Conservation (phyloP, 106 monocot genomes). For the Vanilla planifolia region DNA sequence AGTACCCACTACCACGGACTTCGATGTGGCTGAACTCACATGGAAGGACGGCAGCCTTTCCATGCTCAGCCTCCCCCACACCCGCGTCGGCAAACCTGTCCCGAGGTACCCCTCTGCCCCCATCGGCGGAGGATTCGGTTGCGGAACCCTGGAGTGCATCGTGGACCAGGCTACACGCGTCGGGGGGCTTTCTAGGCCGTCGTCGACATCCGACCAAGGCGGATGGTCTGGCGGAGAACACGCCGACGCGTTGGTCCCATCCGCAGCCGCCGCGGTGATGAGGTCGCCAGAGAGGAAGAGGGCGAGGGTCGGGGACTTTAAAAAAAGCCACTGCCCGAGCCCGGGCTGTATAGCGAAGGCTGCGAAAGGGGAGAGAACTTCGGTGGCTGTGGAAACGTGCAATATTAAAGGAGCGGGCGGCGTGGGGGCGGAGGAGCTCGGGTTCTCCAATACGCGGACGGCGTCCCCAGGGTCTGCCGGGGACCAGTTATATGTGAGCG, state of each 20-base stretch:
- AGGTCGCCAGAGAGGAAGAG: slow-evolving; percentile 10
- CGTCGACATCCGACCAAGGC: slow-evolving; percentile 7
- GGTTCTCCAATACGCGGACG: slow-evolving; percentile 4
- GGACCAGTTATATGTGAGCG: slow-evolving; percentile 7
- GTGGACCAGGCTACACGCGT: slow-evolving; percentile 50
- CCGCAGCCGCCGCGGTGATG: background rate
- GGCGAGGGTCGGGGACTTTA: slow-evolving; percentile 12
- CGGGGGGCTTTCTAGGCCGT: too few species aligned
- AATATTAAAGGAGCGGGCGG: slow-evolving; percentile 17
- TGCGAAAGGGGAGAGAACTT: slow-evolving; percentile 9
- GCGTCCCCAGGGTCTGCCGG: slow-evolving; percentile 12
- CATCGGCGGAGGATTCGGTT: background rate
- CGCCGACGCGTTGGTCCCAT: slow-evolving; percentile 41
- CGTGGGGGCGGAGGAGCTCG: slow-evolving; percentile 9
- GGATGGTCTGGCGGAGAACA: slow-evolving; percentile 3
- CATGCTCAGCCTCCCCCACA: slow-evolving; percentile 31
- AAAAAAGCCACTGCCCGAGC: slow-evolving; percentile 21
- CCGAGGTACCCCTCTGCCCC: slow-evolving; percentile 22
- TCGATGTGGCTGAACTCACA: slow-evolving; percentile 73
- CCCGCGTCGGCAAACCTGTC: slow-evolving; percentile 17
- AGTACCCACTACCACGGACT: background rate
- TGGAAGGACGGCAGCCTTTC: slow-evolving; percentile 69
- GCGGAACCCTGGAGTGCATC: slow-evolving; percentile 56
- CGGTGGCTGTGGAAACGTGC: slow-evolving; percentile 14
- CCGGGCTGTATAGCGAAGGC: slow-evolving; percentile 17